Conservation (phyloP, 2,329 filamentous ascomycete genomes). For the Claviceps cyperi region DNA sequence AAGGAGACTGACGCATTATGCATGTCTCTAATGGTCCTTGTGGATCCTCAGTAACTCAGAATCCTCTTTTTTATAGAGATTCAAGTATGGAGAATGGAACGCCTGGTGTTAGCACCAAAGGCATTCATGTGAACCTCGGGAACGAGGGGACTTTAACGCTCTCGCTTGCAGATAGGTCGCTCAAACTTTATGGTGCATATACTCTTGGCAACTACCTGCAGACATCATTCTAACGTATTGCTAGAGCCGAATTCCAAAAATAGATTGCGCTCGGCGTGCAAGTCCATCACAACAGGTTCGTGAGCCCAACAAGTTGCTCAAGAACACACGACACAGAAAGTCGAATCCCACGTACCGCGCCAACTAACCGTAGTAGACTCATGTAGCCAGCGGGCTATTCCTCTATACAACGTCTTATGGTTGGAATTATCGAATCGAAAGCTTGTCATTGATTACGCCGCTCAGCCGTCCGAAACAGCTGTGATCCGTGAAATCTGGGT, state of each 20-base stretch:
- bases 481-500: conserved; percentile 47
- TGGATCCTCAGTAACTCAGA: neutral
- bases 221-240: conserved; percentile 1
- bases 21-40: neutral
- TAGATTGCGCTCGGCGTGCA: conserved; percentile 5
- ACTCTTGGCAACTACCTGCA: neutral
- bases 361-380: conserved; percentile 9
- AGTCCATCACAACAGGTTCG: conserved; percentile 4
- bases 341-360: neutral
- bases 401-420: conserved; percentile 76
- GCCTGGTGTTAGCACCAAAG: conserved; percentile 6
- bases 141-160: conserved; percentile 17
- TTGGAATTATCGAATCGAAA: conserved; percentile 47
- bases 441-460: conserved; percentile 60
- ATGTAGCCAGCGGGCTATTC: conserved; percentile 32
- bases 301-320: neutral
- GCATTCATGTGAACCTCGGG: conserved; percentile 16
- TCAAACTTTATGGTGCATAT: conserved; percentile 21
- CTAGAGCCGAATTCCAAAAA: conserved; percentile 3
- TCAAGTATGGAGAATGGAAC: conserved; percentile 9
- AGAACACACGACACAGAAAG: neutral
- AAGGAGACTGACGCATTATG: neutral
- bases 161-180: conserved; percentile 14
- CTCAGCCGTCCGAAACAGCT: conserved; percentile 40
- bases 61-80: neutral